Evolutionary conservation across 495 filamentous ascomycete species (phyloP), one percentile per base, ranked within the genome.

Genomic region (Ramalina intermedia): DNA sequence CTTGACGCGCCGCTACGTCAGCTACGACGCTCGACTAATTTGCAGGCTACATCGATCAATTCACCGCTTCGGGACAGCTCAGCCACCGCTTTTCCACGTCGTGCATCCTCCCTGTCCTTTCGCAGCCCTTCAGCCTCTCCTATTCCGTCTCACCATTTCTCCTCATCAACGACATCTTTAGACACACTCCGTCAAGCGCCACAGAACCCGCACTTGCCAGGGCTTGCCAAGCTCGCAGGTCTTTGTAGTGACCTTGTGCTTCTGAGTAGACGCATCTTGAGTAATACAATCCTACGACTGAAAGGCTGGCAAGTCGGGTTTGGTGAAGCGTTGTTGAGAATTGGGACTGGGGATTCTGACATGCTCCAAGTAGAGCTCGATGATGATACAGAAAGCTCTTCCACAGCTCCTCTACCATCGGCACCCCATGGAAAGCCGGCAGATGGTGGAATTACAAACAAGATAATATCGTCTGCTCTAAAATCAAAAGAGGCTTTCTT

Each of bases 171-270:
- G 11, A 50, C 20, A 16, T 52, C 43, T 7, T 46, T 53, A 26
- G 49, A 58, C 23, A 50, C 47, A 29, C 40, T 41, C 14, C 21
- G 47, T 36, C 44, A 50, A 18, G 47, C 48, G n/a, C 50, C 46
- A 16, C 57, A 57, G 20, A 41, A 46, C 7, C 47, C 55, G 49
- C 57, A 72, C 6, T 86, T 79, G 56, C 69, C 76, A 8, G 88
- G 88, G 0, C 67, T 85, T 9, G 82, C 91, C 60, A 82, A 94
- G 38, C 69, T 96, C n/a, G 85, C 88, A 37, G 82, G 81, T 24
- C 76, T 72, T 45, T 72, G 90, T 61, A 90, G 83, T 20, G 85
- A 94, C 55, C 68, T 98, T 6, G 76, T 82, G 50, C 63, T 84
- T n/a, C 63, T 96, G 27, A 85, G 83, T 14, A 72, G 90, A 53